Conservation (phyloP, 1,284 basidiomycete genomes). For the Exsudoporus floridanus region DNA sequence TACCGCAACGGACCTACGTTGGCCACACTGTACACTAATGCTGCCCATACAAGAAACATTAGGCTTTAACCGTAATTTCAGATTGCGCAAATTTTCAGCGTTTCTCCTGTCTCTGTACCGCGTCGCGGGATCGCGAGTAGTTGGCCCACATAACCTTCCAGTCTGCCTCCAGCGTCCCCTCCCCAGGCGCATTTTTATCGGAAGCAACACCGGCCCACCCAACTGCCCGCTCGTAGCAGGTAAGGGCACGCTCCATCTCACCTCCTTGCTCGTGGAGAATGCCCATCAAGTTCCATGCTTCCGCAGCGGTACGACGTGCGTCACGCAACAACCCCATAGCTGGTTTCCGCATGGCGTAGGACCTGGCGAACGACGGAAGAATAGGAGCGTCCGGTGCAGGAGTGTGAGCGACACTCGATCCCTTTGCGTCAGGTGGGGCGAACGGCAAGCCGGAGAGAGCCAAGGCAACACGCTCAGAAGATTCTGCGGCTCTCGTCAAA, state of each 20-base stretch:
- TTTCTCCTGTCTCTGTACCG: constrained; percentile 5
- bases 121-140: constrained; percentile 43
- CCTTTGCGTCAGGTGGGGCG: constrained; percentile 39
- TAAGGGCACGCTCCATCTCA: constrained; percentile 42
- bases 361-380: constrained; percentile 44
- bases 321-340: constrained; percentile 66
- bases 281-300: constrained; percentile 64
- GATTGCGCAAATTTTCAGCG: background rate
- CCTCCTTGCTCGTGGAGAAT: constrained; percentile 45
- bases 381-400: constrained; percentile 45
- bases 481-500: constrained; percentile 58
- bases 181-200: constrained; percentile 44
- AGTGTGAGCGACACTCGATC: constrained; percentile 41
- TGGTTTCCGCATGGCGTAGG: constrained; percentile 50
- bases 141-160: constrained; percentile 55
- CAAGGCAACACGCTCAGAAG: constrained; percentile 64
- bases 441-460: constrained; percentile 49
- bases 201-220: constrained; percentile 57
- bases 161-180: constrained; percentile 54
- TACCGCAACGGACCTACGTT: background rate
- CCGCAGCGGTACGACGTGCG: constrained; percentile 64
- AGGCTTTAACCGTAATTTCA: too few relatives aligned
- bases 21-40: constrained; percentile 12
- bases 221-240: constrained; percentile 61
- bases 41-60: background rate